A percentile compares a stretch with the other conserved stretches of the same genome.
Conservation (phyloP, 164 flowering plant species). For the Annona cherimola region DNA sequence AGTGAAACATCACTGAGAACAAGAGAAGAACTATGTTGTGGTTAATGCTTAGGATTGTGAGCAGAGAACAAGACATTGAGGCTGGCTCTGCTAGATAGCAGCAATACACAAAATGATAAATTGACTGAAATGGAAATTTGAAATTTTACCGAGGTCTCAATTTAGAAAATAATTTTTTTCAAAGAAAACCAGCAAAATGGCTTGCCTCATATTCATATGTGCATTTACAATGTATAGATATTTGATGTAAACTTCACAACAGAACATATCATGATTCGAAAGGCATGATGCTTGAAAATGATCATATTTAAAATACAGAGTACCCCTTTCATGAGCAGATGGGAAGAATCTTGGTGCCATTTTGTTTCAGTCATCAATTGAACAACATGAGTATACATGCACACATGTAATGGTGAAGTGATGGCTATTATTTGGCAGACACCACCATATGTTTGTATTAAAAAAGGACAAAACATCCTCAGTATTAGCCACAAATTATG, state of each 20-base stretch:
- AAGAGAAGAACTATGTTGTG: not conserved
- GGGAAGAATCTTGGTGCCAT: not conserved
- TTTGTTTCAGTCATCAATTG: too few species aligned
- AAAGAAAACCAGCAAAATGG: not conserved
- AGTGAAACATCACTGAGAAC: not conserved
- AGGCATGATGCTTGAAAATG: too few species aligned
- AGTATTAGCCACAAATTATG: not conserved
- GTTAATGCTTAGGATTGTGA: not conserved
- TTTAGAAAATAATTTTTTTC: too few species aligned
- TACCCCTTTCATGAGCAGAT: not conserved
- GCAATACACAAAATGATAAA: not conserved
- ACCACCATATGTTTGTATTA: not conserved
- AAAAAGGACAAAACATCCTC: not conserved
- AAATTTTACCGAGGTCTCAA: not conserved
- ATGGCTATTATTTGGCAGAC: not conserved
- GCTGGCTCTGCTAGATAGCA: not conserved
- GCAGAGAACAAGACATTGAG: not conserved
- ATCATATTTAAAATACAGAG: too few species aligned
- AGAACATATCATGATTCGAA: not conserved
- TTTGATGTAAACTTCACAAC: not conserved
- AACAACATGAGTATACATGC: too few species aligned
- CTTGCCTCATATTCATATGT: not conserved
- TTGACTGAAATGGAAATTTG: not conserved
- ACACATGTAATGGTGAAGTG: not conserved
- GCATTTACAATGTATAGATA: too few species aligned